Evolutionary conservation across 345 rosid genomes (phyloP), one percentile per base, ranked within the genome.

Genomic region (Lepidium didymum): DNA sequence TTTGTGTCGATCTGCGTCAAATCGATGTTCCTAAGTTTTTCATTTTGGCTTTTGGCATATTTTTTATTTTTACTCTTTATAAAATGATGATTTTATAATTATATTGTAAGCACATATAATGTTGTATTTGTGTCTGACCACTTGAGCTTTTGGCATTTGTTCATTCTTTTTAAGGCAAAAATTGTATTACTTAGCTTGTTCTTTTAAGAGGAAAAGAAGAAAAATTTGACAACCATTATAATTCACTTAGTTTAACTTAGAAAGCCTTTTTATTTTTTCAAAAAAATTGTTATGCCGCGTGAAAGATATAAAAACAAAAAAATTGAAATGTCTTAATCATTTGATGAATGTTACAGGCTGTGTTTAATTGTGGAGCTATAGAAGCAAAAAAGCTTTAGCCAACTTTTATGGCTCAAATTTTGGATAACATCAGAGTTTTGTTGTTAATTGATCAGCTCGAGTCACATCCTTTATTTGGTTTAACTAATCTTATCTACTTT

Each of bases 81-180:
- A 49, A 41, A 64, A 19, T 67, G 47, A 67, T 58, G 13, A 27
- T 64, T 68, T 38, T 73, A 19, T 46, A 34, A 41, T 57, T 61
- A 38, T 56, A 54, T 45, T 52, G 60, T 51, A 64, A 49, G 56
- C 65, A 45, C 76, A 41, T 60, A 64, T 57, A 19, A 11, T 33
- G 38, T 4, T 74, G 68, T 60, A 43, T 67, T 53, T 53, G 68
- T 15, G 44, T 60, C 77, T 58, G 73, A 59, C 63, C 62, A 19
- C 67, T 58, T 57, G 67, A 40, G 77, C 67, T 52, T 46, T 66
- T 45, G 69, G 69, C 64, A 74, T 74, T 74, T 68, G 58, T 74
- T 74, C 74, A 74, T 75, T 68, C 78, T 68, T 75, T 65, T 6
- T 2, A 53, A 61, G 33, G 21, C 31, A 29, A 29, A 15, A 63